A percentile compares a stretch with the other conserved stretches of the same genome.
These are phyloP conservation scores for Neurospora sp. DNA, from an alignment of 495 filamentous ascomycete species.

Conservation along the genomic window DNA sequence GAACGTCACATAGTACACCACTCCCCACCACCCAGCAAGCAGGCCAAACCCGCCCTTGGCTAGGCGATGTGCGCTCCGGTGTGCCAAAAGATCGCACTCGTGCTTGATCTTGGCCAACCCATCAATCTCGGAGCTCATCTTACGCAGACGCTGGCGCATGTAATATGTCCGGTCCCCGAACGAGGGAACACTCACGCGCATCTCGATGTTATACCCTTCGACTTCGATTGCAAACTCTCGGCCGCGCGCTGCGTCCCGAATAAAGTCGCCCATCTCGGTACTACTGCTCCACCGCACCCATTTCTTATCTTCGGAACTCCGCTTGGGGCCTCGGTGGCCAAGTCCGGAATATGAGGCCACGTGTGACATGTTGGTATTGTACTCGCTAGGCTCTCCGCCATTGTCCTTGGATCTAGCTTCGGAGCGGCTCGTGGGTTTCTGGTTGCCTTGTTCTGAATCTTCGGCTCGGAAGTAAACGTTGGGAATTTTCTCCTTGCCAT, in stretches of 20 bases:
- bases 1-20: conserved; percentile 71
- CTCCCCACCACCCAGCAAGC: conserved; percentile 67
- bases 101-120: conserved; percentile 60
- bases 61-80: conserved; percentile 64
- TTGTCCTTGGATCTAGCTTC: conserved; percentile 15
- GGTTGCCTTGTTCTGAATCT: conserved; percentile 53
- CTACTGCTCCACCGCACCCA: conserved; percentile 87
- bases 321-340: conserved; percentile 39
- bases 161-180: conserved; percentile 87
- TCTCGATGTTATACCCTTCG: conserved; percentile 57
- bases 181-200: conserved; percentile 70
- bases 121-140: conserved; percentile 56
- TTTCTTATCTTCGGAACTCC: conserved; percentile 30
- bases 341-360: conserved; percentile 53
- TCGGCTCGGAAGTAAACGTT: conserved; percentile 72
- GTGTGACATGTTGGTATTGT: conserved; percentile 11
- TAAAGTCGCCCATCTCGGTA: conserved; percentile 92
- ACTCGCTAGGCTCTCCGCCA: not conserved
- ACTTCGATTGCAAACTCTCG: conserved; percentile 80
- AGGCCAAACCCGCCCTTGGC: conserved; percentile 68
- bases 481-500: conserved; percentile 55
- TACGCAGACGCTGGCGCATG: conserved; percentile 63
- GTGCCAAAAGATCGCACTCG: conserved; percentile 71
- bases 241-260: conserved; percentile 76
- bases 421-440: conserved; percentile 21